Evolutionary conservation across 2,329 filamentous ascomycete genomes (phyloP), one percentile per base, ranked within the genome.

Genomic region (Tolypocladium cylindrosporum): DNA sequence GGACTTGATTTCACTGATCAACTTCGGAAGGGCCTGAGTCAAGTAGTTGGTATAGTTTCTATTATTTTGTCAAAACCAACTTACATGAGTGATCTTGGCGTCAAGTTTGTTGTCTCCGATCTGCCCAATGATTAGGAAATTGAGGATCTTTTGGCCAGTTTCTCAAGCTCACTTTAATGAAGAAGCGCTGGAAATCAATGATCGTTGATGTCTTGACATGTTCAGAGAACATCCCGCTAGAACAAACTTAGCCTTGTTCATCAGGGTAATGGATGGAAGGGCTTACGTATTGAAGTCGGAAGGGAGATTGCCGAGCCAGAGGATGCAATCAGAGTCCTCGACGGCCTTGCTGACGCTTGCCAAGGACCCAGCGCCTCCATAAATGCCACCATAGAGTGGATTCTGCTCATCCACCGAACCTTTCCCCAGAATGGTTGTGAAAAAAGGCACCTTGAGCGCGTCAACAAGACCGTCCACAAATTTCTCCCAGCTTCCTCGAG

Each of bases 261-360:
- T n/a, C 19, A 42, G 24, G 24, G 8, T 31, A 16, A 31, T 27
- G 11, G 48, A 19, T 7, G 16, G 8, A 37, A 31, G 14, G 3
- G 39, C 59, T 10, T 42, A 58, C 60, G 60, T 61, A 50, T 61
- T 61, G 50, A 60, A 61, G 54, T 61, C 60, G 6, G 58, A 57
- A 8, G 60, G 58, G n/a, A 58, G 40, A n/a, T 57, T 58, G 2
- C 61, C 62, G 36, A 62, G 52, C 61, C 61, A 59, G 10, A 63
- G 58, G 9, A 63, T 52, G 37, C 55, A 60, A 51, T 63, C 61
- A 21, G 62, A 57, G 1, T 40, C 10, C 48, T 61, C 58, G 16
- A 61, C 58, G 4, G 37, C 21, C 31, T 21, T 45, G 48, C 27
- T 50, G 3, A 50, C 51, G 4, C n/a, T n/a, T 9, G 40, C 31